A percentile compares a stretch with the other conserved stretches of the same genome.
These are phyloP conservation scores for Wickerhamiella lipophila DNA, from an alignment of 805 yeast genomes.

Conservation along the genomic window DNA sequence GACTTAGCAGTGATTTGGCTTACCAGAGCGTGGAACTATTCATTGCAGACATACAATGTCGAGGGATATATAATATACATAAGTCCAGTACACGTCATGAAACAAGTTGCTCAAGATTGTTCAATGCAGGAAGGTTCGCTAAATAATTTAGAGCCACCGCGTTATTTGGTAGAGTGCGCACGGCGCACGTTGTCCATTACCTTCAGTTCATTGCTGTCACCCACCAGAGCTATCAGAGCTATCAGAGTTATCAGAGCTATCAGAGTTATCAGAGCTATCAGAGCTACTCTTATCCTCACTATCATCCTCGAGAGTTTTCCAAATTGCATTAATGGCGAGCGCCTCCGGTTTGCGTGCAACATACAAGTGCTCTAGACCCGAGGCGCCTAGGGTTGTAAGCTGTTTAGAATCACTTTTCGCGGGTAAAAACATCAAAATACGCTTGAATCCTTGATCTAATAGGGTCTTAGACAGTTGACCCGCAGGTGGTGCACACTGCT, in stretches of 20 bases:
- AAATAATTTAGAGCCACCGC: background rate
- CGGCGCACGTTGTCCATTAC: background rate
- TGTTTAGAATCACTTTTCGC: conserved; percentile 17
- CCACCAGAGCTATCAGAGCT: background rate
- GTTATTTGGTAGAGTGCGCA: background rate
- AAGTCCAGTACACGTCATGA: too few relatives aligned
- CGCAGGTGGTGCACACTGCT: conserved; percentile 17
- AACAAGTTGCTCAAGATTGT: too few relatives aligned
- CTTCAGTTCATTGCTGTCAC: background rate
- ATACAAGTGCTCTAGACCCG: conserved; percentile 15
- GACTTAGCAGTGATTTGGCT: background rate
- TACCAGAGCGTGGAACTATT: too few relatives aligned
- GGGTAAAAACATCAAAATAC: conserved; percentile 17
- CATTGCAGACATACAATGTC: too few relatives aligned
- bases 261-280: too few relatives aligned
- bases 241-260: too few relatives aligned
- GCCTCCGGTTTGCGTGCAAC: background rate
- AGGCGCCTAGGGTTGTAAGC: conserved; percentile 16
- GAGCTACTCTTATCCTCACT: background rate
- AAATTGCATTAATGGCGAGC: background rate
- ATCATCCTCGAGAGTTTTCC: background rate
- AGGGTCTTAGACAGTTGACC: conserved; percentile 13
- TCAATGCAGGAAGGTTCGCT: background rate
- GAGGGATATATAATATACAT: too few relatives aligned
- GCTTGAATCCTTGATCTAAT: conserved; percentile 9